Base-by-base conservation (phyloP, 192 early-diverging fungal genomes). In the Jimgerdemannia flammicorona region DNA sequence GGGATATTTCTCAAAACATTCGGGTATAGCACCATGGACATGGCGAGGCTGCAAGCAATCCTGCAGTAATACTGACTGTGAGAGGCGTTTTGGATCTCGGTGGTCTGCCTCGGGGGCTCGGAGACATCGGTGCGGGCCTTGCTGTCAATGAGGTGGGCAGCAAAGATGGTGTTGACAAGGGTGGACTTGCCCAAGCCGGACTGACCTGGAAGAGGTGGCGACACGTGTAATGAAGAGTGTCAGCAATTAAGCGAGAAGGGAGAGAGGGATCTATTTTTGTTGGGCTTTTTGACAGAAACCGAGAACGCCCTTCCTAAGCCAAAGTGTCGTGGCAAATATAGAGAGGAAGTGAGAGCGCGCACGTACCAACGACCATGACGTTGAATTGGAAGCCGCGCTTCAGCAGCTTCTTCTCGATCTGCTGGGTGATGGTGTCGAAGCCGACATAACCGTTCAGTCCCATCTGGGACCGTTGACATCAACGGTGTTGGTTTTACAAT, bases 341-440 rank as follows among this genome's bases (percentile, higher is more conserved):
- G 71, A 14, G 10, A 72, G 4, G 49, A 54, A 54, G 49, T 11
- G 6, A 54, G 49, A 11, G 11, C 49, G 49, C 41, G 41, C 54
- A 89, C 91, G 75, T 84, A 94, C 94, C 95, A 77, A 99, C 98
- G 54, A 98, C 94, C 89, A 99, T 98, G 73, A 99, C 82, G 86
- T 98, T 99, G 83, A 99, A 96, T 76, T 94, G 92, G 87, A 99
- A 99, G 54, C 96, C 96, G 66, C 96, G 92, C 90, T 98, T 97
- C 42, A 98, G 80, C 77, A 97, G 89, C 89, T 98, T 99, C 87
- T 93, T 94, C 81, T 98, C 95, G 83, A 98, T 97, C 91, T 99
- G 98, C 76, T 89, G 86, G 72, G 96, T 95, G 87, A 99, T 95
- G 75, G 92, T 93, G 86, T 98, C 97, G 84, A 98, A 99, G 67